These are phyloP conservation scores for Blastobotrys malaysiensis DNA, from an alignment of 1,139 yeast genomes.

Conservation along the genomic window DNA sequence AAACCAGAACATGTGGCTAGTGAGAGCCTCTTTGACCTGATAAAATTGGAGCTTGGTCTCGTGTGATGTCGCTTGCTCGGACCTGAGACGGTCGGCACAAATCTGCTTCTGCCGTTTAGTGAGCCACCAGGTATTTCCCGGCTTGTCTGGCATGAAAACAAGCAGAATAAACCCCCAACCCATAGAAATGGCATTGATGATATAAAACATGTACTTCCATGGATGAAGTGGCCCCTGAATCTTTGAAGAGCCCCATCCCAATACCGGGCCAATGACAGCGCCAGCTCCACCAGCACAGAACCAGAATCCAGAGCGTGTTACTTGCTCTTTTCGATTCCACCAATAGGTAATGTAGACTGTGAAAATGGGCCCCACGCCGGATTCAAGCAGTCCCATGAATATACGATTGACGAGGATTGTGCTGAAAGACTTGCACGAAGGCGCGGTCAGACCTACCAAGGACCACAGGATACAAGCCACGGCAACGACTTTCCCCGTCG, in stretches of 20 bases:
- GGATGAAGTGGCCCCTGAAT: constrained; percentile 10
- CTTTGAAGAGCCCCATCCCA: constrained; percentile 9
- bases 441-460: constrained; percentile 10
- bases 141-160: constrained; percentile 46
- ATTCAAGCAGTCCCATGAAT: constrained; percentile 14
- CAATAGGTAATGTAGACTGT: constrained; percentile 13
- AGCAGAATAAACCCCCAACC: constrained; percentile 46
- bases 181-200: constrained; percentile 9
- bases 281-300: constrained; percentile 9
- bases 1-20: constrained; percentile 31
- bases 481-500: constrained; percentile 39
- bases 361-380: constrained; percentile 14
- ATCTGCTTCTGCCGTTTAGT: constrained; percentile 26
- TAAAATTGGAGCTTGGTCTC: constrained; percentile 43
- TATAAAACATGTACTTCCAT: constrained; percentile 15
- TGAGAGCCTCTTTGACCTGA: constrained; percentile 35
- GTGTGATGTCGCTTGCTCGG: constrained; percentile 28
- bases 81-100: constrained; percentile 9
- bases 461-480: constrained; percentile 14
- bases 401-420: constrained; percentile 12
- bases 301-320: constrained; percentile 11
- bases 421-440: constrained; percentile 10
- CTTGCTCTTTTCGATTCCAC: constrained; percentile 15
- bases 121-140: constrained; percentile 47
- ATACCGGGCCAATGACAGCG: constrained; percentile 8